phyloP scores from a whole-genome alignment of 129 eudicot species.

The Arctium minus region DNA sequence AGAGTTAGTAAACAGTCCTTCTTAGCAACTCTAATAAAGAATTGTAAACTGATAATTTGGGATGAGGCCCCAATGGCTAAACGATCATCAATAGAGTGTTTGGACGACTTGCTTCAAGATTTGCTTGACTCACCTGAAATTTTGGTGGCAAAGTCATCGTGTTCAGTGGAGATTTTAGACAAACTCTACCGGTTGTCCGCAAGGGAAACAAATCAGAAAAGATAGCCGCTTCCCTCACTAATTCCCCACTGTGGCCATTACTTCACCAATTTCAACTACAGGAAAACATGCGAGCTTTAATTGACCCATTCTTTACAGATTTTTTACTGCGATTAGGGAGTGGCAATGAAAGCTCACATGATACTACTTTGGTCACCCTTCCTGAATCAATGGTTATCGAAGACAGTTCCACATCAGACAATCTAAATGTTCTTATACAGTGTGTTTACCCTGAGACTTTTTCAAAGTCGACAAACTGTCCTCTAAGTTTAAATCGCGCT shows the following conservation, averaged over 20 bases:
- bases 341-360: background rate
- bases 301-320: background rate
- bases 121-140: background rate
- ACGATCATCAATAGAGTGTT: background rate
- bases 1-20: background rate
- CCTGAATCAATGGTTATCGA: background rate
- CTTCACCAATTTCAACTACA: background rate
- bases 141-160: background rate
- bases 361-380: background rate
- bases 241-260: background rate
- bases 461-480: background rate
- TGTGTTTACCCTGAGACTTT: background rate
- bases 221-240: background rate
- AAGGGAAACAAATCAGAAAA: background rate
- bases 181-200: background rate
- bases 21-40: background rate
- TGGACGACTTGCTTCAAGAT: background rate
- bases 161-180: background rate
- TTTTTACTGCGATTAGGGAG: background rate
- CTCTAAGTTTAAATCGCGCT: background rate
- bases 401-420: background rate
- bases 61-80: background rate
- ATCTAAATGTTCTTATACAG: background rate
- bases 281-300: slow-evolving; percentile 4
- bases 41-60: background rate